phyloP scores from a whole-genome alignment of 2,329 filamentous ascomycete species.

The Trichoderma sp. region DNA sequence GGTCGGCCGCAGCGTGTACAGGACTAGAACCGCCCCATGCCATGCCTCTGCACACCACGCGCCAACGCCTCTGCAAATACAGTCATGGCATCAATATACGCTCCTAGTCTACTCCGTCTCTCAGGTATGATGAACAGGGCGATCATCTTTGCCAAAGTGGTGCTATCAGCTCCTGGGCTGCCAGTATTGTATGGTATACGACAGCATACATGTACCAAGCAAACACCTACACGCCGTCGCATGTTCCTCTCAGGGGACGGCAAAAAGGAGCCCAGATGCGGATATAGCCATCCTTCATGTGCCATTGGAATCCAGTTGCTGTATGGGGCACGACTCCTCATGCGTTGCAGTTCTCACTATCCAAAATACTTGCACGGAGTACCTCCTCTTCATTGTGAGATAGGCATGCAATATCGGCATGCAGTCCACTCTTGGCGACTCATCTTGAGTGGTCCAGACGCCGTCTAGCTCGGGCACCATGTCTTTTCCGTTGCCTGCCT shows the following conservation, averaged over 20 bases:
- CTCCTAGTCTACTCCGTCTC: background rate
- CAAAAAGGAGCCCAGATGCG: background rate
- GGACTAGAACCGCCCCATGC: constrained; percentile 11
- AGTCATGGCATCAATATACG: constrained; percentile 2
- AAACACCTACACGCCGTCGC: background rate
- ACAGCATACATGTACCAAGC: background rate
- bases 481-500: background rate
- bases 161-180: constrained; percentile 5
- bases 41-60: constrained; percentile 10
- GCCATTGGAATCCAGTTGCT: background rate
- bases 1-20: constrained; percentile 9
- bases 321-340: constrained; percentile 3
- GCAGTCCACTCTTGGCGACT: constrained; percentile 18
- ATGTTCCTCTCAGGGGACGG: background rate
- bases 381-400: background rate
- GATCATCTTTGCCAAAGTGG: background rate
- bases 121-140: constrained; percentile 1
- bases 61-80: constrained; percentile 4
- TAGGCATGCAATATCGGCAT: constrained; percentile 15
- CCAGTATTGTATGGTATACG: background rate
- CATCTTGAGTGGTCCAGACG: constrained; percentile 8
- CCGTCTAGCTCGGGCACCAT: constrained; percentile 12
- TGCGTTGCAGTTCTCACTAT: background rate
- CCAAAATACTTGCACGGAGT: background rate
- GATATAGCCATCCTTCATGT: background rate